These are phyloP conservation scores for Trichoderma sp. DNA, from an alignment of 2,329 filamentous ascomycete genomes.

Conservation along the genomic window DNA sequence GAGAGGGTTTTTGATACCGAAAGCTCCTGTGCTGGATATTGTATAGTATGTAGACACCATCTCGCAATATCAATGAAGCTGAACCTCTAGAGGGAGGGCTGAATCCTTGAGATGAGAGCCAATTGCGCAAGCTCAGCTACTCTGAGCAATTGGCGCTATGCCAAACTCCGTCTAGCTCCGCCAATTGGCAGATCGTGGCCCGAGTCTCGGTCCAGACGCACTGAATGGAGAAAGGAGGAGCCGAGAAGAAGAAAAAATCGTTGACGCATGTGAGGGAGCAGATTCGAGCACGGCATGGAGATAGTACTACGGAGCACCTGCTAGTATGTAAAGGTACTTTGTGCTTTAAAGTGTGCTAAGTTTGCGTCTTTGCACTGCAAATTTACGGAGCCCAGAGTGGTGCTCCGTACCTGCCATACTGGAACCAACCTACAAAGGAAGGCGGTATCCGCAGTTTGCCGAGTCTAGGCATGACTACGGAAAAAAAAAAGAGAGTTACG, in stretches of 20 bases:
- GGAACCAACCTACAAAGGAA: not conserved
- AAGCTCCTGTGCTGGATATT: not conserved
- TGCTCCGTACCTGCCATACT: slow-evolving; percentile 8
- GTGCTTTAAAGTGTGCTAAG: not conserved
- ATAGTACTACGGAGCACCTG: not conserved
- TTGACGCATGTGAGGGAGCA: slow-evolving; percentile 11
- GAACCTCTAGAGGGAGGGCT: not conserved
- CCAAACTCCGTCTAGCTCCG: not conserved
- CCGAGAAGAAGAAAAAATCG: slow-evolving; percentile 4
- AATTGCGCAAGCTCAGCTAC: not conserved
- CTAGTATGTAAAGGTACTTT: not conserved
- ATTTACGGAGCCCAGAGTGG: slow-evolving; percentile 5
- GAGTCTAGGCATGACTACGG: slow-evolving; percentile 2
- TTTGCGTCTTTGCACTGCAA: not conserved
- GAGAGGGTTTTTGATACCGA: not conserved
- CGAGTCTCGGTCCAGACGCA: slow-evolving; percentile 4
- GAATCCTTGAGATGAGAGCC: not conserved
- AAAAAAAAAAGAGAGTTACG: slow-evolving; percentile 14
- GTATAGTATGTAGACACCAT: not conserved
- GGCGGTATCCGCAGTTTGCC: slow-evolving; percentile 11
- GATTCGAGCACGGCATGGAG: slow-evolving; percentile 3
- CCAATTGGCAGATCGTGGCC: slow-evolving; percentile 10
- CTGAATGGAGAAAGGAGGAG: slow-evolving; percentile 15
- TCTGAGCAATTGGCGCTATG: not conserved
- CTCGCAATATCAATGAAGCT: not conserved